These are phyloP conservation scores for Fusarium chlamydosporum DNA, from an alignment of 2,329 filamentous ascomycete genomes.

Conservation along the genomic window DNA sequence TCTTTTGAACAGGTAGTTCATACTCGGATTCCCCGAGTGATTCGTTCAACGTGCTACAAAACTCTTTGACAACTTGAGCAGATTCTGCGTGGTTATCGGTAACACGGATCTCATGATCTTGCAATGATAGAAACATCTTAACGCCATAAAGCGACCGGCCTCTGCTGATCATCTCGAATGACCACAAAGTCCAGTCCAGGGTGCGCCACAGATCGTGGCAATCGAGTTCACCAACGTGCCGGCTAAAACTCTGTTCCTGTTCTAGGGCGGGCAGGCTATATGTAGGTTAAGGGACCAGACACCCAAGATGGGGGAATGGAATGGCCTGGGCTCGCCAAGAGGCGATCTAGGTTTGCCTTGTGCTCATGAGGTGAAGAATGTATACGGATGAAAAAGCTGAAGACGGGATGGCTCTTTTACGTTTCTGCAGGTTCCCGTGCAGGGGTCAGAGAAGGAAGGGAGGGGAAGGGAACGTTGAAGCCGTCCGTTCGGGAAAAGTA, in stretches of 20 bases:
- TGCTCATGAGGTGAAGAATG: slow-evolving; percentile 34
- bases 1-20: not conserved
- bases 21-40: not conserved
- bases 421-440: slow-evolving; percentile 43
- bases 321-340: slow-evolving; percentile 39
- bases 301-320: slow-evolving; percentile 6
- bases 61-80: not conserved
- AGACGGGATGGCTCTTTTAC: slow-evolving; percentile 17
- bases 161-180: slow-evolving; percentile 7
- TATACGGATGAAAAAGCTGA: slow-evolving; percentile 28
- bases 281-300: slow-evolving; percentile 15
- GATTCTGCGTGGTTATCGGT: slow-evolving; percentile 7
- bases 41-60: not conserved
- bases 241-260: slow-evolving; percentile 34
- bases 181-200: slow-evolving; percentile 9
- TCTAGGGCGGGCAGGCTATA: slow-evolving; percentile 8
- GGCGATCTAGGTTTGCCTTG: slow-evolving; percentile 19
- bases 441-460: slow-evolving; percentile 6
- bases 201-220: slow-evolving; percentile 34
- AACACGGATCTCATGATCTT: slow-evolving; percentile 6
- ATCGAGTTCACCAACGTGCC: slow-evolving; percentile 33
- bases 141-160: slow-evolving; percentile 10
- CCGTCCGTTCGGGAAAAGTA: slow-evolving; percentile 18
- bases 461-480: slow-evolving; percentile 25
- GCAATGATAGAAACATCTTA: slow-evolving; percentile 16